Evolutionary conservation across 768 basidiomycete genomes (phyloP).

Genomic region (Lactifluus piperatus): DNA sequence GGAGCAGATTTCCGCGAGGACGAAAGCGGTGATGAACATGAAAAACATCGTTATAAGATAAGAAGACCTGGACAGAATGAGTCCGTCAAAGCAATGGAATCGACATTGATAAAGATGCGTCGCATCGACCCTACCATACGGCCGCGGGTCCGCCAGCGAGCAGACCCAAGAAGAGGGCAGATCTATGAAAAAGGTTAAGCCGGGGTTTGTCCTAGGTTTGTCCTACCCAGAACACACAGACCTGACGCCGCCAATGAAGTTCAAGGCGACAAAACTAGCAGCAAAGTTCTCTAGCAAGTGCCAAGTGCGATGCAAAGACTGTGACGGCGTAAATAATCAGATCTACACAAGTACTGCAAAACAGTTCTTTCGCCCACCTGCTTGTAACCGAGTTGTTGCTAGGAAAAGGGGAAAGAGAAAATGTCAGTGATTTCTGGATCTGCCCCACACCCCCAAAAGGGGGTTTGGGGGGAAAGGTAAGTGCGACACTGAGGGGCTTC

Average conservation of each 20-base stretch:
- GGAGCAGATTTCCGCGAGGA: slow-evolving; percentile 87
- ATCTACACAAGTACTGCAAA: not conserved
- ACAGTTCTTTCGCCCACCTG: slow-evolving; percentile 46
- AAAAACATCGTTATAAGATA: slow-evolving; percentile 76
- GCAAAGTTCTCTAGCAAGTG: slow-evolving; percentile 76
- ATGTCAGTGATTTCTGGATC: slow-evolving; percentile 40
- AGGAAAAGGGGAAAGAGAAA: slow-evolving; percentile 22
- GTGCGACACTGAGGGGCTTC: slow-evolving; percentile 72
- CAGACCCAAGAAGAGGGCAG: slow-evolving; percentile 72
- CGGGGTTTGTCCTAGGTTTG: not conserved
- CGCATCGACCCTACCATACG: slow-evolving; percentile 46
- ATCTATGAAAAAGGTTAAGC: slow-evolving; percentile 36
- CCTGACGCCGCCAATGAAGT: slow-evolving; percentile 86
- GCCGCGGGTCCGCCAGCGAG: slow-evolving; percentile 83
- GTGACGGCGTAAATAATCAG: slow-evolving; percentile 5
- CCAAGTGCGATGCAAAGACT: slow-evolving; percentile 88
- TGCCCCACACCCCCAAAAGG: slow-evolving; percentile 33
- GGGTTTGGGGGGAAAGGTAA: slow-evolving; percentile 35
- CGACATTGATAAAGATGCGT: not conserved
- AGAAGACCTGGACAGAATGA: slow-evolving; percentile 58
- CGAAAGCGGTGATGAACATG: slow-evolving; percentile 81
- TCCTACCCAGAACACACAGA: slow-evolving; percentile 25
- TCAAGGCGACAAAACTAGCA: slow-evolving; percentile 81
- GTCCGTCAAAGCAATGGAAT: not conserved
- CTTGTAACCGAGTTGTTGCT: slow-evolving; percentile 75